These are phyloP conservation scores for Mycena filopes DNA, from an alignment of 768 basidiomycete species.

Conservation along the genomic window DNA sequence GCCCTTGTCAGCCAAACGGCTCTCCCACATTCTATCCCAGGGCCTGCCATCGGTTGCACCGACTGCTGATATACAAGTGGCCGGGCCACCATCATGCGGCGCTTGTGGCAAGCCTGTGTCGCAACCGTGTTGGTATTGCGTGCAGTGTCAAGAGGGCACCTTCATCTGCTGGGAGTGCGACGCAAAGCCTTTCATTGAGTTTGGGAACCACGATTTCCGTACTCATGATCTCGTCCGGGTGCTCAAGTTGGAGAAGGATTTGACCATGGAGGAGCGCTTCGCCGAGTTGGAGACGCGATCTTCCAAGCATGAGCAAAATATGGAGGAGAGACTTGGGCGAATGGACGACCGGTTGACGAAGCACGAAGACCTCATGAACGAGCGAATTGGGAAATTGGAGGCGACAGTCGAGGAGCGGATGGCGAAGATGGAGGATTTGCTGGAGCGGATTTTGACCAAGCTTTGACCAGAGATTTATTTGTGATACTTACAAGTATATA, in stretches of 20 bases:
- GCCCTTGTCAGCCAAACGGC: conserved; percentile 4
- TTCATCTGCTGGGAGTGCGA: conserved; percentile 40
- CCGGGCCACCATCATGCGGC: too few relatives aligned
- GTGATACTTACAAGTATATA: too few relatives aligned
- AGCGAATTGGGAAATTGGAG: conserved; percentile 23
- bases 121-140: conserved; percentile 45
- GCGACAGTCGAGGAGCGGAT: too few relatives aligned
- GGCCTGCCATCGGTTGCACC: conserved; percentile 18
- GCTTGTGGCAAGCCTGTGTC: conserved; percentile 33
- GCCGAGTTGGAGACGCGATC: conserved; percentile 31
- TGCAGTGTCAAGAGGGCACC: conserved; percentile 37
- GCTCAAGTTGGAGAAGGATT: conserved; percentile 17
- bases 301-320: conserved; percentile 8
- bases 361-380: conserved; percentile 17
- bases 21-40: not conserved
- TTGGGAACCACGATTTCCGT: conserved; percentile 29
- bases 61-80: too few relatives aligned
- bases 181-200: conserved; percentile 9
- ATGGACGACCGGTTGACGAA: too few relatives aligned
- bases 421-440: conserved; percentile 31
- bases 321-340: conserved; percentile 24
- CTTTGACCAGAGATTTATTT: too few relatives aligned
- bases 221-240: conserved; percentile 36
- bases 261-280: conserved; percentile 36
- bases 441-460: conserved; percentile 13